phyloP scores from a whole-genome alignment of 73 alveolate genomes.

The Effrenium voratum region DNA sequence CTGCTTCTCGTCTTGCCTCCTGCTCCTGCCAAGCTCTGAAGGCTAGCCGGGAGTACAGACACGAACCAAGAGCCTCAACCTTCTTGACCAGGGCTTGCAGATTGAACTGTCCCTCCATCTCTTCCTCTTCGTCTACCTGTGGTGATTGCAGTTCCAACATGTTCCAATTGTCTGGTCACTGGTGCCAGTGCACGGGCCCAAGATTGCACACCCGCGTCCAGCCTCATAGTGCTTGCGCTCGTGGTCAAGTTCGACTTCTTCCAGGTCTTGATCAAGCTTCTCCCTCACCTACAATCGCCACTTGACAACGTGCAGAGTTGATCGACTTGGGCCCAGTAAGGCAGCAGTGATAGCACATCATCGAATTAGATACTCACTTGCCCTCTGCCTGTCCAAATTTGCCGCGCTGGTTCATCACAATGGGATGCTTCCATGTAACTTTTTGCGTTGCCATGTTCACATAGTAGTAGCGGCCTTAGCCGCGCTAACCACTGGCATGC shows the following conservation, averaged over 20 bases:
- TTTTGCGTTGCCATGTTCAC: slow-evolving; percentile 66
- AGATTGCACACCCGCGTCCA: neutral
- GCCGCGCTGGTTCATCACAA: slow-evolving; percentile 70
- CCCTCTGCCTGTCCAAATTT: slow-evolving; percentile 63
- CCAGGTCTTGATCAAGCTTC: slow-evolving; percentile 62
- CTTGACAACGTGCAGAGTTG: neutral
- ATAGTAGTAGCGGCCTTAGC: slow-evolving; percentile 73
- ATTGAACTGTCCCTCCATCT: slow-evolving; percentile 92
- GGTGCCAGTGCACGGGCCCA: neutral
- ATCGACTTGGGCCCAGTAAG: neutral
- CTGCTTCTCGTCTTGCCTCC: slow-evolving; percentile 71
- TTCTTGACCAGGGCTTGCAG: slow-evolving; percentile 84
- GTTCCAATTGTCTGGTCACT: neutral
- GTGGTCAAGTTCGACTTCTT: slow-evolving; percentile 77
- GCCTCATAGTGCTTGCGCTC: slow-evolving; percentile 92
- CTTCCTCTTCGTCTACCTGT: slow-evolving; percentile 91
- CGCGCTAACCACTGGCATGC: neutral
- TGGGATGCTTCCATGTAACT: slow-evolving; percentile 88
- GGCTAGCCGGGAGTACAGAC: neutral
- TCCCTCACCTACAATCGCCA: slow-evolving; percentile 38
- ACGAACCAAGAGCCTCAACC: slow-evolving; percentile 45
- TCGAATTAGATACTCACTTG: too few relatives aligned
- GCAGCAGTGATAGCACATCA: too few relatives aligned
- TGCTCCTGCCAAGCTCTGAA: slow-evolving; percentile 34
- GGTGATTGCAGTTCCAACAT: neutral